phyloP scores from a whole-genome alignment of 1,284 basidiomycete genomes.

The Volvariella volvacea region DNA sequence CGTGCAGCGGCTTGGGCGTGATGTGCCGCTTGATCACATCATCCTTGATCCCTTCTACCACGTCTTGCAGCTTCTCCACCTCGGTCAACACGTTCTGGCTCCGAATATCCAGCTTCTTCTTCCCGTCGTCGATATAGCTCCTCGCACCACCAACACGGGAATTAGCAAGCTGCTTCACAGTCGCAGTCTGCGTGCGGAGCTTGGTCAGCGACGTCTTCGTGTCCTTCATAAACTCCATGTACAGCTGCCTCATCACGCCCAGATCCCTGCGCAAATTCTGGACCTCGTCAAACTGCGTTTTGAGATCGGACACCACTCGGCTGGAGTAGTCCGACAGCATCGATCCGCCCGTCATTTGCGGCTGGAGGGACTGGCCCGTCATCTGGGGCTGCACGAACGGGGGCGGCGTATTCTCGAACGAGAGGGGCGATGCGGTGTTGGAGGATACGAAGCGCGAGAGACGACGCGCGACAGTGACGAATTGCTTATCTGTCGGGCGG shows the following conservation, averaged over 20 bases:
- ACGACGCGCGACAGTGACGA: slow-evolving; percentile 63
- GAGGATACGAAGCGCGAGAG: slow-evolving; percentile 56
- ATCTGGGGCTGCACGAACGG: slow-evolving; percentile 43
- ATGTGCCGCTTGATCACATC: slow-evolving; percentile 90
- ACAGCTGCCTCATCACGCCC: slow-evolving; percentile 89
- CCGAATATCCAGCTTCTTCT: slow-evolving; percentile 81
- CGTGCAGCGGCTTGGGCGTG: slow-evolving; percentile 70
- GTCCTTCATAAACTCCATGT: slow-evolving; percentile 87
- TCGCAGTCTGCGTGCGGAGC: slow-evolving; percentile 78
- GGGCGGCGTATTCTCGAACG: slow-evolving; percentile 14
- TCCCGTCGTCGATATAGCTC: slow-evolving; percentile 87
- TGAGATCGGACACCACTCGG: slow-evolving; percentile 76
- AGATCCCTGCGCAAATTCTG: slow-evolving; percentile 90
- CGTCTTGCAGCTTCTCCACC: slow-evolving; percentile 92
- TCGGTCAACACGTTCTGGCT: slow-evolving; percentile 89
- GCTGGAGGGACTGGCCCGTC: slow-evolving; percentile 61
- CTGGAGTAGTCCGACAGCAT: slow-evolving; percentile 64
- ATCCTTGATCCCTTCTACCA: slow-evolving; percentile 84
- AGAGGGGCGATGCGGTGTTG: slow-evolving; percentile 21
- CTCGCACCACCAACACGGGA: slow-evolving; percentile 83
- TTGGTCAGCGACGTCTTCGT: slow-evolving; percentile 81
- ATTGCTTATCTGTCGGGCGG: slow-evolving; percentile 69
- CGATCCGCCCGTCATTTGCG: slow-evolving; percentile 70
- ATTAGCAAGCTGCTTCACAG: slow-evolving; percentile 81
- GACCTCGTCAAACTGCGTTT: slow-evolving; percentile 91